These are phyloP conservation scores for Cymodocea nodosa DNA, from an alignment of 116 monocot species.

Conservation along the genomic window DNA sequence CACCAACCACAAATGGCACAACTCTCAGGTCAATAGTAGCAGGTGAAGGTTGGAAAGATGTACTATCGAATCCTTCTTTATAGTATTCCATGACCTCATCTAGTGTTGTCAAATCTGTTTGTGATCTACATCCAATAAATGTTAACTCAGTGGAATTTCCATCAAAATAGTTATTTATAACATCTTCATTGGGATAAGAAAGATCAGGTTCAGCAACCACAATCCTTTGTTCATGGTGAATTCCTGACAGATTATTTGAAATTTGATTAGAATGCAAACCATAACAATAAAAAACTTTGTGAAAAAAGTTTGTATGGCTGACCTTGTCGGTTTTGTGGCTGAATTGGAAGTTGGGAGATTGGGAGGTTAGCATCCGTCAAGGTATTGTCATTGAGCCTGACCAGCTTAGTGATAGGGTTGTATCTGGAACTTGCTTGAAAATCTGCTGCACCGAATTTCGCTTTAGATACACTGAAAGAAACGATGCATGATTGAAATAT, in stretches of 20 bases:
- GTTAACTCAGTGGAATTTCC: constrained; percentile 25
- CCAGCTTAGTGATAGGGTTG: constrained; percentile 77
- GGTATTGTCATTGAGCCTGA: constrained; percentile 38
- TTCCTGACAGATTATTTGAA: constrained; percentile 15
- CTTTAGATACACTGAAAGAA: constrained; percentile 98
- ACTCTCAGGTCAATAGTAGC: constrained; percentile 13
- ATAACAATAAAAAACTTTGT: not conserved
- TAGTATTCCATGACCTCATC: constrained; percentile 29
- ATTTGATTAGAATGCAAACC: not conserved
- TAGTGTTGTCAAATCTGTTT: constrained; percentile 36
- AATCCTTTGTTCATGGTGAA: constrained; percentile 18
- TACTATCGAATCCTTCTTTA: constrained; percentile 16
- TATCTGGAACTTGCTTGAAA: constrained; percentile 82
- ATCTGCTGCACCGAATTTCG: constrained; percentile 96
- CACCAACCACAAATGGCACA: constrained; percentile 9
- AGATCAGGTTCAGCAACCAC: constrained; percentile 26
- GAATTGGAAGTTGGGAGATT: constrained; percentile 22
- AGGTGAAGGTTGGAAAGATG: constrained; percentile 21
- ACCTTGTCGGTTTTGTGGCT: constrained; percentile 30
- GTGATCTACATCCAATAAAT: constrained; percentile 20
- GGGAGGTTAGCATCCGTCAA: constrained; percentile 29
- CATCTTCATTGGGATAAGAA: constrained; percentile 37
- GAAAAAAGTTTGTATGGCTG: constrained; percentile 10
- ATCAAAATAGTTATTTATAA: constrained; percentile 27
- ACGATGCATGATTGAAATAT: constrained; percentile 60